Evolutionary conservation across 2,329 filamentous ascomycete genomes (phyloP).

Genomic region (Botrytis deweyae): DNA sequence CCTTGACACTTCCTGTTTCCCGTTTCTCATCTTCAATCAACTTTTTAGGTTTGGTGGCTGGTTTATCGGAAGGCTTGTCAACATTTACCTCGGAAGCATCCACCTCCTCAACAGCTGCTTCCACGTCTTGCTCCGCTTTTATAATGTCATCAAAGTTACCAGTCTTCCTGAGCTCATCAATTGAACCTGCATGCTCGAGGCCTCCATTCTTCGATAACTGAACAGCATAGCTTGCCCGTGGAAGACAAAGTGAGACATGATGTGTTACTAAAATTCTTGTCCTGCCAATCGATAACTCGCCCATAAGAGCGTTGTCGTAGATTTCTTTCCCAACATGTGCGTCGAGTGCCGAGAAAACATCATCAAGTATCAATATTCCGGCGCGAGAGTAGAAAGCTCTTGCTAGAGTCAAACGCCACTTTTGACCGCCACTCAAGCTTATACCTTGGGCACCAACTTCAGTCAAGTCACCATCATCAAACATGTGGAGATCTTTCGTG

Average conservation of each 20-base stretch:
- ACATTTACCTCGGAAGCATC: conserved; percentile 46
- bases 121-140: conserved; percentile 49
- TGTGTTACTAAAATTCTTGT: conserved; percentile 79
- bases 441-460: conserved; percentile 81
- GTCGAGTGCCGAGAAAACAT: conserved; percentile 77
- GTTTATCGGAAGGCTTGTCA: conserved; percentile 46
- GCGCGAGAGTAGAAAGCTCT: conserved; percentile 75
- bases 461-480: conserved; percentile 72
- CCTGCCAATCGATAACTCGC: conserved; percentile 63
- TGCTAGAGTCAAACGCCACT: conserved; percentile 76
- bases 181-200: conserved; percentile 57
- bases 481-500: conserved; percentile 70
- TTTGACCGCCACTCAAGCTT: conserved; percentile 78
- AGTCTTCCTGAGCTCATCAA: conserved; percentile 58
- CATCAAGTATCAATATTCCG: conserved; percentile 72
- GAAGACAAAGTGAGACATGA: conserved; percentile 68
- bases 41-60: conserved; percentile 48
- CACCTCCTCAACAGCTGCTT: conserved; percentile 50
- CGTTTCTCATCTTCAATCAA: conserved; percentile 72
- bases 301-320: conserved; percentile 70
- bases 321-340: conserved; percentile 76
- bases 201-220: conserved; percentile 67
- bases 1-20: conserved; percentile 66
- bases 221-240: conserved; percentile 69
- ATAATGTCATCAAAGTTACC: conserved; percentile 57